These are phyloP conservation scores for Pseudofabraea citricarpa DNA, from an alignment of 2,329 filamentous ascomycete genomes.

Conservation along the genomic window DNA sequence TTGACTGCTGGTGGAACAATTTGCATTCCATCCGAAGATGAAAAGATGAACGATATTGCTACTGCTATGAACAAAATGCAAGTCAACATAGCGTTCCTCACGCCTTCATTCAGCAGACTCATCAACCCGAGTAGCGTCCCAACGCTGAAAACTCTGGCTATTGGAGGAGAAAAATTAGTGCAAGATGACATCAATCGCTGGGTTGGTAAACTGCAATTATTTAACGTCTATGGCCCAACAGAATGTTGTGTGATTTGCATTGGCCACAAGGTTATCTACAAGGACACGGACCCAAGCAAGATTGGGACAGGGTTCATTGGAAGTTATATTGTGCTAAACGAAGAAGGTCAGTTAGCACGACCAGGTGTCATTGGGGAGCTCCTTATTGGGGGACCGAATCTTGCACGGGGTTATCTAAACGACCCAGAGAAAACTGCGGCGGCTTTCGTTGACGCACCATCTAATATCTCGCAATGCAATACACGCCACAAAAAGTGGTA, in stretches of 20 bases:
- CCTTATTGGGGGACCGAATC: conserved; percentile 26
- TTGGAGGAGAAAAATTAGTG: conserved; percentile 1
- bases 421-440: conserved; percentile 50
- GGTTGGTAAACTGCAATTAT: background rate
- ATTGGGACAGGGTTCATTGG: too few species aligned
- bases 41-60: conserved; percentile 5
- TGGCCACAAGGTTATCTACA: too few species aligned
- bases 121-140: conserved; percentile 16
- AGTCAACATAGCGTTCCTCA: conserved; percentile 4
- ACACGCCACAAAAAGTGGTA: too few species aligned
- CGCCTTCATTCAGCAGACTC: conserved; percentile 4
- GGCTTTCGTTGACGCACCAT: conserved; percentile 51
- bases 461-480: too few species aligned
- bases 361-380: conserved; percentile 30
- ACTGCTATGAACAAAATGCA: conserved; percentile 3
- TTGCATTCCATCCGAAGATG: conserved; percentile 8
- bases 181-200: background rate
- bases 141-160: conserved; percentile 6
- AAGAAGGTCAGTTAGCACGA: conserved; percentile 18
- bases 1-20: conserved; percentile 7
- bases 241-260: too few species aligned
- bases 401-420: conserved; percentile 55
- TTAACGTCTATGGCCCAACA: background rate
- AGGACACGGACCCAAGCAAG: too few species aligned
- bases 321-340: too few species aligned